Percentiles rank a stretch among this genome's conserved stretches.
Conservation (phyloP, 306 rosid genomes). For the Citrullus mucosospermus region DNA sequence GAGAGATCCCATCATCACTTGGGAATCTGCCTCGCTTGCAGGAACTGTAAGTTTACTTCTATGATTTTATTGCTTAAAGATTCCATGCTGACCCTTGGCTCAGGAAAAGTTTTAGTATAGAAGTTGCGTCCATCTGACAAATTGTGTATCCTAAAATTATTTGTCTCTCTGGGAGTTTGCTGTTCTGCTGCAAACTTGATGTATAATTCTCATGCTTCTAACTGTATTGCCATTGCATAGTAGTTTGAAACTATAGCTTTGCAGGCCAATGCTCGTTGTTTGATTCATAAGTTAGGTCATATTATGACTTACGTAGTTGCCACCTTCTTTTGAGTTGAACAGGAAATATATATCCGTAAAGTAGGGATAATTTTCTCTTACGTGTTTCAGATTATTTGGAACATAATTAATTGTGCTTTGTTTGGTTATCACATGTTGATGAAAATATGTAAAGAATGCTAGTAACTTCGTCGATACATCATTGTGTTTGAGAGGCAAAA, state of each 20-base stretch:
- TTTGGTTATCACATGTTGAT: background rate
- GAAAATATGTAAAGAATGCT: background rate
- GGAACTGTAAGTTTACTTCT: constrained; percentile 56
- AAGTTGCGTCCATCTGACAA: no score
- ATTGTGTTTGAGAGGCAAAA: background rate
- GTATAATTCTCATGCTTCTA: background rate
- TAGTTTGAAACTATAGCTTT: background rate
- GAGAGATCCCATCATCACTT: constrained; percentile 68
- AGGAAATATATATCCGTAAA: background rate
- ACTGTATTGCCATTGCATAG: background rate
- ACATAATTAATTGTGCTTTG: background rate
- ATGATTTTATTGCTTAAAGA: background rate
- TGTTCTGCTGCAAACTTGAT: background rate
- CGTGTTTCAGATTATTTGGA: background rate
- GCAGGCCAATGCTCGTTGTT: background rate
- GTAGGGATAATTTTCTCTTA: background rate
- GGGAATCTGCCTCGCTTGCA: constrained; percentile 44
- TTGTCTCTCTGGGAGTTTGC: background rate
- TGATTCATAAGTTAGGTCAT: background rate
- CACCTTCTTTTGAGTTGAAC: background rate
- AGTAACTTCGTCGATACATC: background rate
- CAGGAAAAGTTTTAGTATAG: background rate
- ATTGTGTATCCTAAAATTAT: background rate
- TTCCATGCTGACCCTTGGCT: background rate
- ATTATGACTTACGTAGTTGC: background rate